Base-by-base conservation (phyloP, 306 rosid genomes). In the Arachis hypogaea region DNA sequence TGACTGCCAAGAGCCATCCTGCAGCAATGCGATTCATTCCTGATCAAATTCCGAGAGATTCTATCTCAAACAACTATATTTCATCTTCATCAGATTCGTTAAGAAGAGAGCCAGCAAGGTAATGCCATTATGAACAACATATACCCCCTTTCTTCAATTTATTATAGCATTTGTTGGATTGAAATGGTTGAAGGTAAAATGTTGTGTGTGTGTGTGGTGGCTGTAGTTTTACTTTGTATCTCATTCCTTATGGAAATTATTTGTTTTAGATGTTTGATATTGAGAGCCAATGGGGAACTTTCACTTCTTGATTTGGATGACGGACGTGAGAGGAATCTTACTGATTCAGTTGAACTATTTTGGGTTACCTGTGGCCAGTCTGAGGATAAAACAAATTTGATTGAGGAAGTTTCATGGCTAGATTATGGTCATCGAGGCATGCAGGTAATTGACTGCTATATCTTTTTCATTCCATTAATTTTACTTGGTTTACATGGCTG, bases 361-460 rank as follows among this genome's bases (percentile, higher is more conserved):
- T 94, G 98, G 98, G 98, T 94, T 70, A 94, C 98, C 54, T 94
- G 98, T 81, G 98, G 97, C 77, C 94, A 88, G 72, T 94, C 89
- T 16, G 97, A 91, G 89, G 98, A 94, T 79, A 94, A 89, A 82
- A 72, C 86, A 67, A 94, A 91, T 88, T 84, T 94, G 70, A 91
- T 94, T 63, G 98, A 94, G 88, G 98, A 94, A 80, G 98, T 94
- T 82, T 91, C 98, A 22, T 94, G 98, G 97, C 82, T 94, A 80
- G 98, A 94, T 85, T 94, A 94, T 74, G 98, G 98, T 72, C 96
- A 94, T 54, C 91, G 96, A 38, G 98, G 98, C 63, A 89, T 94
- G 97, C 98, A 94, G 98, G 98, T 93, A 85, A 86, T 83, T 79
- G 74, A 71, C 78, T 73, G 78, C 71, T 41, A 66, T 60, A 10